Conservation (phyloP, 2,329 filamentous ascomycete genomes). For the Zymoseptoria ardabiliae region DNA sequence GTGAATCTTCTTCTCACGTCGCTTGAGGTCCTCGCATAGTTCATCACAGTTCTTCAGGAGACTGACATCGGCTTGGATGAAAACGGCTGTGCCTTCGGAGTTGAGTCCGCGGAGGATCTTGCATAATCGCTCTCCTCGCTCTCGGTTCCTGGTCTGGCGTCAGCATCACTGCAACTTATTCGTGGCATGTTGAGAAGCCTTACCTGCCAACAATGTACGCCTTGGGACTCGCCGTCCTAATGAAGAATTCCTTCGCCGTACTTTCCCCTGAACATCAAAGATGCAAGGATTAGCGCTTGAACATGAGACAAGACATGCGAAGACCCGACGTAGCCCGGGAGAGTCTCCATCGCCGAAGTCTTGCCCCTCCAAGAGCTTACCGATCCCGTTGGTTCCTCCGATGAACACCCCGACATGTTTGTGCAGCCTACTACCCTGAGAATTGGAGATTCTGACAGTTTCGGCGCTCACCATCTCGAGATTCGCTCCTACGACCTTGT, state of each 20-base stretch:
- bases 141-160: slow-evolving; percentile 26
- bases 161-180: not conserved
- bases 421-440: slow-evolving; percentile 20
- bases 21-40: slow-evolving; percentile 41
- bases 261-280: slow-evolving; percentile 32
- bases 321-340: not conserved
- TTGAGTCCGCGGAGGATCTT: slow-evolving; percentile 34
- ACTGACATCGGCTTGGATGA: slow-evolving; percentile 38
- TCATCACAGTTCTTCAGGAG: slow-evolving; percentile 37
- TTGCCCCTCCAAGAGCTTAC: not conserved
- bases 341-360: not conserved
- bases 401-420: slow-evolving; percentile 33
- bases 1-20: slow-evolving; percentile 47
- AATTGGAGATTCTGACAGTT: slow-evolving; percentile 27
- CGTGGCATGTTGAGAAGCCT: not conserved
- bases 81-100: slow-evolving; percentile 30
- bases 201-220: slow-evolving; percentile 39
- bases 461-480: slow-evolving; percentile 22
- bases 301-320: too few relatives aligned
- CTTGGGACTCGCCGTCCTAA: slow-evolving; percentile 31
- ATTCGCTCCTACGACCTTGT: slow-evolving; percentile 8
- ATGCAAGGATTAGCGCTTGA: not conserved
- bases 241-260: slow-evolving; percentile 38
- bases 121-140: slow-evolving; percentile 32
- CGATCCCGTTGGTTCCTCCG: slow-evolving; percentile 22